phyloP scores from a whole-genome alignment of 2,329 filamentous ascomycete species.

The Aspergillus pseudoglaucus region DNA sequence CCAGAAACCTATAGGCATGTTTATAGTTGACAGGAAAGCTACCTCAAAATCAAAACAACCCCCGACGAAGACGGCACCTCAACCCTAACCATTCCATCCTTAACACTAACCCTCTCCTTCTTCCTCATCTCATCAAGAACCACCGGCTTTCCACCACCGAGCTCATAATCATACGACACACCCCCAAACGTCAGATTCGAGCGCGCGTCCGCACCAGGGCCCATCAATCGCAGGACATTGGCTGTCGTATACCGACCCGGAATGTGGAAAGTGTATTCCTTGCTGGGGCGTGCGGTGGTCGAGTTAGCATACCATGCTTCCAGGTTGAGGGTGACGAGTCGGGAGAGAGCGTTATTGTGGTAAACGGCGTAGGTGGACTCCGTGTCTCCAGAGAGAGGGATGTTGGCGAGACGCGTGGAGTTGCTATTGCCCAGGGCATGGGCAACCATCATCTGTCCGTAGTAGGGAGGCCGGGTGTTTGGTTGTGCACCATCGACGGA shows the following conservation, averaged over 20 bases:
- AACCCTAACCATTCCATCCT: not conserved
- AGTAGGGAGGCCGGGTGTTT: constrained; percentile 11
- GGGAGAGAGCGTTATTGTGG: not conserved
- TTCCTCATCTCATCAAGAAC: constrained; percentile 1
- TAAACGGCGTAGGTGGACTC: constrained; percentile 6
- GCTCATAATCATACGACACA: constrained; percentile 13
- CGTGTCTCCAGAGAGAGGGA: constrained; percentile 4
- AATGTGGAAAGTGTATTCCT: constrained; percentile 5
- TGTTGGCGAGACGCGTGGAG: constrained; percentile 7
- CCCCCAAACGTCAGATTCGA: constrained; percentile 7
- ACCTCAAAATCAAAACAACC: not conserved
- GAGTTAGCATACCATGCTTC: constrained; percentile 3
- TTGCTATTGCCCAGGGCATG: constrained; percentile 1
- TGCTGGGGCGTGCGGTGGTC: not conserved
- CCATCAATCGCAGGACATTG: constrained; percentile 2
- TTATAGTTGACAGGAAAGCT: not conserved
- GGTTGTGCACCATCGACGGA: constrained; percentile 4
- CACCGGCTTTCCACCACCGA: constrained; percentile 9
- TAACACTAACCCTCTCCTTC: not conserved
- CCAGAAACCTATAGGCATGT: no score
- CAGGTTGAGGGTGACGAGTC: constrained; percentile 6
- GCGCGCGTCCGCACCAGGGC: constrained; percentile 2
- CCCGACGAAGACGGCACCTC: not conserved
- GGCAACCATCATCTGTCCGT: constrained; percentile 15
- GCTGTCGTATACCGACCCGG: not conserved